Percentiles rank a stretch among this genome's conserved stretches.
Evolutionary conservation across 164 flowering plant species (phyloP).

Genomic region (Chimonanthus praecox): DNA sequence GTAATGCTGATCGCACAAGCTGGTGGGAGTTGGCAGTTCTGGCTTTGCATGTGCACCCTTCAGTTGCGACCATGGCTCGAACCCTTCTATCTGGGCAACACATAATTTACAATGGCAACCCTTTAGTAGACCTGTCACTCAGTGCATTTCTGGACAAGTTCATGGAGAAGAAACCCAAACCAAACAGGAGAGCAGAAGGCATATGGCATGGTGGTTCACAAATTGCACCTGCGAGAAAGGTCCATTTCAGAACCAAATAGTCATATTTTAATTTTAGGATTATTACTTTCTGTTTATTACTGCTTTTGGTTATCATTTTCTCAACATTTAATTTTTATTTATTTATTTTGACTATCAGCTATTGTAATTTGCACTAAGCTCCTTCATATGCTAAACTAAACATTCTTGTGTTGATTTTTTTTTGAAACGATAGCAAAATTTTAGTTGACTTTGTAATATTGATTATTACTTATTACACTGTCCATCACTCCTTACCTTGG

Average conservation of each 20-base stretch:
- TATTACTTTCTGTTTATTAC: background rate
- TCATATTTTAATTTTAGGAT: background rate
- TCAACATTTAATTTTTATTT: background rate
- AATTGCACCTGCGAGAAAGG: conserved; percentile 95
- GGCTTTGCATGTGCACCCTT: conserved; percentile 90
- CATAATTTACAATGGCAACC: conserved; percentile 90
- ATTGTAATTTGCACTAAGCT: no score
- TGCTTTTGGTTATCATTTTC: background rate
- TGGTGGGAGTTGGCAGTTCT: conserved; percentile 97
- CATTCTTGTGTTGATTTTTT: no score
- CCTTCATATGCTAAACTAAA: no score
- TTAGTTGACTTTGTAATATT: no score
- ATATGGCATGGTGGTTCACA: conserved; percentile 97
- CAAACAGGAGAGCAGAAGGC: conserved; percentile 23
- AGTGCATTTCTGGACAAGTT: conserved; percentile 90
- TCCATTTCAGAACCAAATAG: conserved; percentile 17
- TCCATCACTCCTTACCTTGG: no score
- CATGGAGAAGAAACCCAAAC: conserved; percentile 97
- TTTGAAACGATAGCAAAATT: no score
- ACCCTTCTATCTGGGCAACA: conserved; percentile 88
- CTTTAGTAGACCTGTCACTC: conserved; percentile 77
- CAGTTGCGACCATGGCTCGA: conserved; percentile 88
- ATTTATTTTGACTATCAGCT: background rate
- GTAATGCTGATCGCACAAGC: conserved; percentile 82
- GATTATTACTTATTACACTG: no score